Base-by-base conservation (phyloP, 139 green algal genomes). In the Picochlorum sp. region DNA sequence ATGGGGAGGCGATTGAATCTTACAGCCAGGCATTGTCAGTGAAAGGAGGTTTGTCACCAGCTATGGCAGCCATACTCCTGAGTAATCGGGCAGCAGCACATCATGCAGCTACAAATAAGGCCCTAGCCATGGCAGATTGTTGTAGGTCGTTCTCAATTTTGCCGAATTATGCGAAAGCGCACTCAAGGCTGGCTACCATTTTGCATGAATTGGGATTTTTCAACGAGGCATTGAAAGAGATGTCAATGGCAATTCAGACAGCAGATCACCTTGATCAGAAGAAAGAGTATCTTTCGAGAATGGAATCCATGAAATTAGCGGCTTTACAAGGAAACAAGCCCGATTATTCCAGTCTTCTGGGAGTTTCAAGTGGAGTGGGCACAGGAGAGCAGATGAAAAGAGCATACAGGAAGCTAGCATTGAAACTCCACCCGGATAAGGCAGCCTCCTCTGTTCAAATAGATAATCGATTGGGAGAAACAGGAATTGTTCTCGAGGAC, bases 351-450 rank as follows among this genome's bases (percentile, higher is more conserved):
- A 56, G 49, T 16, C 26, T 80, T 50, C 45, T 84, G 23, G 75
- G 65, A 3, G 34, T 84, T 26, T 31, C 55, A n/a, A 45, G 21
- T 38, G 34, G 24, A 8, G 28, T 30, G 28, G 28, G 28, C 28
- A 18, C 41, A 3, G 16, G 14, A 7, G 62, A 57, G n/a, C 78
- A 95, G 16, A 85, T 96, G 44, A 90, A 88, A 54, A 88, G 86
- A 55, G 83, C 86, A 0, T 98, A 96, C 65, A 79, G 82, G 28
- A 77, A 77, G 49, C 76, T 90, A 49, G 88, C 87, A 10, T 72
- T 98, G 56, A 73, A 79, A 50, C 62, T 92, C 24, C 92, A 98
- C 45, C 92, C 92, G 1, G 92, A 98, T 62, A 76, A 76, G 45
- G 45, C 63, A 6, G 20, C 44, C 9, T 15, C 47, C 47, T 57